These are phyloP conservation scores for Apiospora phragmitis DNA, from an alignment of 2,329 filamentous ascomycete genomes.

Conservation along the genomic window DNA sequence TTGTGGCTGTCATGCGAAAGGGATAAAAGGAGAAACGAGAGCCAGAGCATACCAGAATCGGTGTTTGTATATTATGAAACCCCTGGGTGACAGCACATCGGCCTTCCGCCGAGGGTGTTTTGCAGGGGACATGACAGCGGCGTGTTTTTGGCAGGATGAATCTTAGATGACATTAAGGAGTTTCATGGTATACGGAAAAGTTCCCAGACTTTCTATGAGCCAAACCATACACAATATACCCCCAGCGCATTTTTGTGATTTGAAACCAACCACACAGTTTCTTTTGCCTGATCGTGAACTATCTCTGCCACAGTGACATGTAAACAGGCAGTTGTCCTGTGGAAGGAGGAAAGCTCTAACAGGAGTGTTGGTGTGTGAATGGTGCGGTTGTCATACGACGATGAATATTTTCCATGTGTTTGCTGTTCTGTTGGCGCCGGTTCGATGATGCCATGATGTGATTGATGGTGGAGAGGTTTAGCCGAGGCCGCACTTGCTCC, in stretches of 20 bases:
- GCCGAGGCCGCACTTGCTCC: background rate
- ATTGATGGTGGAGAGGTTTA: slow-evolving; percentile 7
- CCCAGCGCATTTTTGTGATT: slow-evolving; percentile 32
- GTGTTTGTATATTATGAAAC: slow-evolving; percentile 15
- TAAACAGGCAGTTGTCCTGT: background rate
- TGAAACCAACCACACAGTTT: slow-evolving; percentile 11
- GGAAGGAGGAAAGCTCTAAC: background rate
- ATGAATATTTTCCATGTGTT: background rate
- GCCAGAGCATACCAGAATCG: background rate
- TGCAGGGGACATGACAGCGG: slow-evolving; percentile 11
- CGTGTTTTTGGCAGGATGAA: slow-evolving; percentile 15
- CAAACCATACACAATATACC: slow-evolving; percentile 31
- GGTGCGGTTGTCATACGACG: background rate
- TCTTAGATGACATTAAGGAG: slow-evolving; percentile 28
- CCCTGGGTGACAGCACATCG: background rate
- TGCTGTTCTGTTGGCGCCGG: background rate
- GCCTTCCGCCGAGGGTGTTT: background rate
- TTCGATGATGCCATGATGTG: slow-evolving; percentile 1
- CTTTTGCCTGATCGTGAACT: background rate
- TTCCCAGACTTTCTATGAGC: slow-evolving; percentile 19
- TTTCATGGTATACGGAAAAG: slow-evolving; percentile 30
- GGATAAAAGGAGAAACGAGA: slow-evolving; percentile 12
- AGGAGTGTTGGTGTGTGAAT: background rate
- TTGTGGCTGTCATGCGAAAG: background rate
- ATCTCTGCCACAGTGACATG: background rate